Conservation (phyloP, 2,329 filamentous ascomycete genomes). For the Massarina eburnea region DNA sequence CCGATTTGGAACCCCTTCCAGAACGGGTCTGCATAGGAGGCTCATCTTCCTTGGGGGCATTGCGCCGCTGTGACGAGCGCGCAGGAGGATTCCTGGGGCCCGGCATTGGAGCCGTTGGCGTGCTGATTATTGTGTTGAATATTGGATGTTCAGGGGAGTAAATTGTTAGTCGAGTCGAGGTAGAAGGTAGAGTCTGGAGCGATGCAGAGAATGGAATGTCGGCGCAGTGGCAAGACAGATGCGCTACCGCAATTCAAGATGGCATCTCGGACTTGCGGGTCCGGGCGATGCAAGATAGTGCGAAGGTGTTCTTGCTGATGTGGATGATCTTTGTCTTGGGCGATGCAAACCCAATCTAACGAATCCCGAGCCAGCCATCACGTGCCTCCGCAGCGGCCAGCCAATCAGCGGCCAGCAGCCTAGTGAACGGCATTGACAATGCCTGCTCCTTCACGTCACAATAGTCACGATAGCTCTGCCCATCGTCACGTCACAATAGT, state of each 20-base stretch:
- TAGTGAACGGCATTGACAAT: slow-evolving; percentile 23
- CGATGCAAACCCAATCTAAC: slow-evolving; percentile 30
- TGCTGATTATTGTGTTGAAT: neutral
- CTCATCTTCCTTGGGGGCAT: slow-evolving; percentile 32
- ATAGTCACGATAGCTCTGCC: neutral
- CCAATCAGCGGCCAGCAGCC: slow-evolving; percentile 28
- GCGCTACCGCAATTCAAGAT: slow-evolving; percentile 14
- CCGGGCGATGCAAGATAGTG: slow-evolving; percentile 16
- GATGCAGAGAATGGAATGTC: slow-evolving; percentile 21
- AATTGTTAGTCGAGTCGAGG: no score
- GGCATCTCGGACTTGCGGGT: neutral
- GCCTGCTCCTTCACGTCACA: neutral
- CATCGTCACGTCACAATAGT: neutral
- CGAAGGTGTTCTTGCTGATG: slow-evolving; percentile 16
- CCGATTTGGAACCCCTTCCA: slow-evolving; percentile 34
- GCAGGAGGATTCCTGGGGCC: slow-evolving; percentile 25
- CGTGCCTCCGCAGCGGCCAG: slow-evolving; percentile 19
- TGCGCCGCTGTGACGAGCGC: slow-evolving; percentile 34
- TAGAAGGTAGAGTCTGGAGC: no score
- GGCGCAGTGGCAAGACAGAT: slow-evolving; percentile 14
- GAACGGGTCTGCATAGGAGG: slow-evolving; percentile 36
- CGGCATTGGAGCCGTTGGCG: slow-evolving; percentile 24
- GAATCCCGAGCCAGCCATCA: slow-evolving; percentile 5
- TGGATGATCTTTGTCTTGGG: slow-evolving; percentile 41
- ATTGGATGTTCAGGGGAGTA: no score